Conservation (phyloP, 805 yeast species). For the Yarrowia sp. region DNA sequence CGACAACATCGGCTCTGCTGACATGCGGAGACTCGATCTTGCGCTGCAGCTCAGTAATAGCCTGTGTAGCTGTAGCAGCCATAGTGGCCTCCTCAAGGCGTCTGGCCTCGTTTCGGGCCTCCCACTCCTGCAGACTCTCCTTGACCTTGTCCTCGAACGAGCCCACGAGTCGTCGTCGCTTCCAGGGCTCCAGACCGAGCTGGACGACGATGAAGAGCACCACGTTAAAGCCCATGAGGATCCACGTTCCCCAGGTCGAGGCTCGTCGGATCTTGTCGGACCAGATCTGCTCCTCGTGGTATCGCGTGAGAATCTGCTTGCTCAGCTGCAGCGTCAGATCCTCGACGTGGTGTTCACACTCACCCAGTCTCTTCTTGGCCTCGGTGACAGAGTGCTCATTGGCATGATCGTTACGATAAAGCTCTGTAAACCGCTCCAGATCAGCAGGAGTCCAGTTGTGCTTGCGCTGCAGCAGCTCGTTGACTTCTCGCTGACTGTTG, state of each 20-base stretch:
- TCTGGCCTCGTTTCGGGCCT: slow-evolving; percentile 12
- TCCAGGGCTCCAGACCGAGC: slow-evolving; percentile 91
- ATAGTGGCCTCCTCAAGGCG: slow-evolving; percentile 7
- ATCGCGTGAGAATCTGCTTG: slow-evolving; percentile 76
- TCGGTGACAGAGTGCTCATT: slow-evolving; percentile 60
- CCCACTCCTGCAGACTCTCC: slow-evolving; percentile 35
- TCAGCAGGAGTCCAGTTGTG: slow-evolving; percentile 77
- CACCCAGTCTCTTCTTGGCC: slow-evolving; percentile 49
- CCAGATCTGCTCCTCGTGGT: slow-evolving; percentile 98
- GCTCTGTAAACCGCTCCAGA: slow-evolving; percentile 75
- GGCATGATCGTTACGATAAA: slow-evolving; percentile 77
- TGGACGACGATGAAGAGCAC: slow-evolving; percentile 77
- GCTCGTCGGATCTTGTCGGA: slow-evolving; percentile 92
- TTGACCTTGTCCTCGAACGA: slow-evolving; percentile 81
- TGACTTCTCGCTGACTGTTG: slow-evolving; percentile 75
- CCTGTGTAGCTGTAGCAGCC: slow-evolving; percentile 13
- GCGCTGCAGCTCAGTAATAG: slow-evolving; percentile 14
- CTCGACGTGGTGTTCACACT: slow-evolving; percentile 63
- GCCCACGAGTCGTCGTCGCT: slow-evolving; percentile 71
- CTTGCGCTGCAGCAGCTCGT: slow-evolving; percentile 82
- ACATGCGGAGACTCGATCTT: not conserved
- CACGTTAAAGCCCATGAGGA: slow-evolving; percentile 83
- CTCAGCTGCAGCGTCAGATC: slow-evolving; percentile 66
- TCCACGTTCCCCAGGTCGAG: slow-evolving; percentile 95
- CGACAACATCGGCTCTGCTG: not conserved